Evolutionary conservation across 495 filamentous ascomycete genomes (phyloP).

Genomic region (Xylaria palmicola): DNA sequence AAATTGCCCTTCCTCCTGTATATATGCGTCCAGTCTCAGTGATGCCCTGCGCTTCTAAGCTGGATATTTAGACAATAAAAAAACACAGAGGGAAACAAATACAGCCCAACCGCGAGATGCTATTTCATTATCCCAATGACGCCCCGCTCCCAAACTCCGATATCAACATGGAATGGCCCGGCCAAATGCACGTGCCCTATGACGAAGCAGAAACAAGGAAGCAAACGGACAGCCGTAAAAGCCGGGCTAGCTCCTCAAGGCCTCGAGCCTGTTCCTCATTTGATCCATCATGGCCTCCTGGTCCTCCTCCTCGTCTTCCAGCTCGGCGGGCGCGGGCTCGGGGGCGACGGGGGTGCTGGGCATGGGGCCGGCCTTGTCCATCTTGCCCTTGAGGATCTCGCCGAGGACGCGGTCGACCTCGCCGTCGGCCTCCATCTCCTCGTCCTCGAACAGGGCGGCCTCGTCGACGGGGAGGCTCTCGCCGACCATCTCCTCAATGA

Average conservation of each 20-base stretch:
- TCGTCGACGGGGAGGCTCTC: constrained; percentile 72
- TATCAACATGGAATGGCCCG: constrained; percentile 13
- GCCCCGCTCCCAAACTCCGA: constrained; percentile 29
- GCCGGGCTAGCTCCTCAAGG: constrained; percentile 71
- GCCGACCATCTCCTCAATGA: constrained; percentile 96
- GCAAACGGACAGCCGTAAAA: neutral
- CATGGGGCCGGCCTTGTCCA: constrained; percentile 63
- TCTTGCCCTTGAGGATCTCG: constrained; percentile 78
- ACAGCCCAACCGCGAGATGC: constrained; percentile 12
- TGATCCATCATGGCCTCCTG: constrained; percentile 83
- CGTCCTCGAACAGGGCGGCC: constrained; percentile 67
- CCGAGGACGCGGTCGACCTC: constrained; percentile 92
- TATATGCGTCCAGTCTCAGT: constrained; percentile 17
- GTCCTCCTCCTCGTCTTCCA: constrained; percentile 76
- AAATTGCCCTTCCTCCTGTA: constrained; percentile 13
- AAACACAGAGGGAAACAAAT: neutral
- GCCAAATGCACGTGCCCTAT: neutral
- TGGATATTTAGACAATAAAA: neutral
- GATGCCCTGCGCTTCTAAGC: neutral
- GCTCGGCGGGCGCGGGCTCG: constrained; percentile 49
- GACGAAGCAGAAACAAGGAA: neutral
- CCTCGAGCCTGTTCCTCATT: constrained; percentile 90
- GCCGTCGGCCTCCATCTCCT: constrained; percentile 82
- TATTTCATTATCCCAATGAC: constrained; percentile 18
- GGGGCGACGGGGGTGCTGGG: constrained; percentile 55